Percentiles rank a stretch among this genome's conserved stretches.
phyloP scores from a whole-genome alignment of 2,329 filamentous ascomycete species.

The Lasiodiplodia citricola region DNA sequence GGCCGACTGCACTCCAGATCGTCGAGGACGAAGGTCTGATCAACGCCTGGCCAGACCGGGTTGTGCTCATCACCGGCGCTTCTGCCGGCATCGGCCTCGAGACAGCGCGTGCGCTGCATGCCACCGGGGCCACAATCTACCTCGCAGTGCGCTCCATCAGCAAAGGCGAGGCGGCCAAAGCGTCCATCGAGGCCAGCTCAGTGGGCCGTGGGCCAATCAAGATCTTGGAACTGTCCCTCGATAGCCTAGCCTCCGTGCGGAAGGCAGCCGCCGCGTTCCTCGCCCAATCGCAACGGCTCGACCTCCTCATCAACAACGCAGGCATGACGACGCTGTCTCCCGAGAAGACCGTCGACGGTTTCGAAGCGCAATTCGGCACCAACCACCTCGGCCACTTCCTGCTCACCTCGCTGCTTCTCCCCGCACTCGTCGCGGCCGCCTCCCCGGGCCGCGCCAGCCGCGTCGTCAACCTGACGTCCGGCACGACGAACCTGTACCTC shows the following conservation, averaged over 20 bases:
- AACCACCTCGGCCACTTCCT: slow-evolving; percentile 55
- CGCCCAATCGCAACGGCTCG: slow-evolving; percentile 18
- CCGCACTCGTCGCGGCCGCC: slow-evolving; percentile 30
- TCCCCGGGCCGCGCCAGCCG: slow-evolving; percentile 51
- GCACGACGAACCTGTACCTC: slow-evolving; percentile 42
- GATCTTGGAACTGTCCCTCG: slow-evolving; percentile 27
- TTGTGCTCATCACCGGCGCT: slow-evolving; percentile 36
- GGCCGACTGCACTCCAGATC: slow-evolving; percentile 50
- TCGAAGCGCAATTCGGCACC: slow-evolving; percentile 53
- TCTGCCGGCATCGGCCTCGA: slow-evolving; percentile 39
- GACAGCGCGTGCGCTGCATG: slow-evolving; percentile 46
- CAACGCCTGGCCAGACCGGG: slow-evolving; percentile 37
- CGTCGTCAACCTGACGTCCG: slow-evolving; percentile 54
- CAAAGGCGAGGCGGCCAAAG: slow-evolving; percentile 38
- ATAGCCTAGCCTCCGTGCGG: slow-evolving; percentile 32
- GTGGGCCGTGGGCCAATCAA: background rate
- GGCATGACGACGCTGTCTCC: slow-evolving; percentile 5
- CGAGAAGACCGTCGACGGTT: slow-evolving; percentile 45
- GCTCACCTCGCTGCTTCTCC: slow-evolving; percentile 51
- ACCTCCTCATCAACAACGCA: slow-evolving; percentile 51
- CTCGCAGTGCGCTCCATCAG: slow-evolving; percentile 50
- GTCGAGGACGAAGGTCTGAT: slow-evolving; percentile 45
- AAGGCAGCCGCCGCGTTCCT: slow-evolving; percentile 32
- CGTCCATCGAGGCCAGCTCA: background rate
- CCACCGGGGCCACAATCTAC: slow-evolving; percentile 53